Percentiles rank a stretch among this genome's conserved stretches.
phyloP scores from a whole-genome alignment of 352 stramenopile genomes.

The Phytophthora uliginosa region DNA sequence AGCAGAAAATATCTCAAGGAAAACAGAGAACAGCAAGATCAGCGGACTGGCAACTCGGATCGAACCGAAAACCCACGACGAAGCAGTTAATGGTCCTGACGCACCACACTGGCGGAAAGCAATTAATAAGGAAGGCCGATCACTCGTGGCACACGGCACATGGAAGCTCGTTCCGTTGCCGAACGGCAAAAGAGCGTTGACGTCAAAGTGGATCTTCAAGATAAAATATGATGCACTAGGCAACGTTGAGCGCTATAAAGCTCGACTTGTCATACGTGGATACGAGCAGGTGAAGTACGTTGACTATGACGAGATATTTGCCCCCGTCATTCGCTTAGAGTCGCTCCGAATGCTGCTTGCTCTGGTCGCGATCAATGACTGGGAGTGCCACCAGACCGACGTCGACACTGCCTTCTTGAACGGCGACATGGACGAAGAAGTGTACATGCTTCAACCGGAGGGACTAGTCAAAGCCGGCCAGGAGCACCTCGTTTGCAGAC shows the following conservation, averaged over 20 bases:
- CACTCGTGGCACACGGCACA: constrained; percentile 8
- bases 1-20: constrained; percentile 18
- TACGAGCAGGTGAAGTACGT: constrained; percentile 21
- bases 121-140: constrained; percentile 21
- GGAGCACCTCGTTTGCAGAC: constrained; percentile 8
- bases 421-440: constrained; percentile 20
- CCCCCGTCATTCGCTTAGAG: constrained; percentile 18
- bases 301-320: constrained; percentile 23
- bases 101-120: constrained; percentile 15
- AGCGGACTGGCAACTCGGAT: not conserved
- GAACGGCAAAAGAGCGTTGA: constrained; percentile 18
- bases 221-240: constrained; percentile 16
- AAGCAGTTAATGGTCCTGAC: constrained; percentile 1
- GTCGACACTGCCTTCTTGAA: constrained; percentile 25
- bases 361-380: constrained; percentile 18
- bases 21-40: constrained; percentile 6
- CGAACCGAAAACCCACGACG: constrained; percentile 11
- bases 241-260: constrained; percentile 17
- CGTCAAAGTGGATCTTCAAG: constrained; percentile 27
- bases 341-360: constrained; percentile 21
- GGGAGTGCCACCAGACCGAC: constrained; percentile 28
- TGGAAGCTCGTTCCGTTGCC: constrained; percentile 9
- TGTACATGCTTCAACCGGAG: constrained; percentile 22
- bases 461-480: constrained; percentile 2
- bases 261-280: constrained; percentile 12